A percentile compares a stretch with the other conserved stretches of the same genome.
Evolutionary conservation across 169 alveolate species (phyloP).

Genomic region (Hepatocystis sp.): DNA sequence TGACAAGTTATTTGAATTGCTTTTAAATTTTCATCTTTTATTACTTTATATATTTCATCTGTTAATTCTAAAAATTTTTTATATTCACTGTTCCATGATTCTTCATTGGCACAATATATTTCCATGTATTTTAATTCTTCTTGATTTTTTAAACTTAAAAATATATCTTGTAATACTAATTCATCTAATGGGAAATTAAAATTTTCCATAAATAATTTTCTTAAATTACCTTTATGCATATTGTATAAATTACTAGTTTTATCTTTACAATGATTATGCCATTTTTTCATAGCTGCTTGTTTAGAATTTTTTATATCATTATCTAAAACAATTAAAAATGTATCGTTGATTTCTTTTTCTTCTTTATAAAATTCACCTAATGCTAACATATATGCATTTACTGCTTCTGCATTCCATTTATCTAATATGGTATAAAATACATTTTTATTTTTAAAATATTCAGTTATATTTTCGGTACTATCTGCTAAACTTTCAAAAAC

Average conservation of each 20-base stretch:
- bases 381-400: constrained; percentile 39
- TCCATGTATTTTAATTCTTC: constrained; percentile 75
- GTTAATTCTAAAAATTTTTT: constrained; percentile 61
- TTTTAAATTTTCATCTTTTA: constrained; percentile 72
- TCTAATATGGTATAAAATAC: constrained; percentile 53
- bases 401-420: constrained; percentile 73
- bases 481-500: constrained; percentile 66
- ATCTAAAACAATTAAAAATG: constrained; percentile 39
- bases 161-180: constrained; percentile 69
- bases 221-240: constrained; percentile 72
- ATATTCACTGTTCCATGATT: constrained; percentile 68
- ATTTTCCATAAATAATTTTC: constrained; percentile 65
- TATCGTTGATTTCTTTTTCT: constrained; percentile 65
- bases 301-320: constrained; percentile 42
- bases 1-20: constrained; percentile 76
- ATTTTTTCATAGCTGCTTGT: constrained; percentile 67
- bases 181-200: constrained; percentile 76
- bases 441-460: constrained; percentile 72
- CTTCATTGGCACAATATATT: constrained; percentile 75
- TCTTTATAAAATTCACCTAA: constrained; percentile 71
- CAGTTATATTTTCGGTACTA: constrained; percentile 69
- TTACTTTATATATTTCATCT: constrained; percentile 55
- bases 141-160: constrained; percentile 56
- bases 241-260: constrained; percentile 64
- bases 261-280: constrained; percentile 75